Evolutionary conservation across 768 basidiomycete species (phyloP).

Genomic region (Lactarius evosmus): DNA sequence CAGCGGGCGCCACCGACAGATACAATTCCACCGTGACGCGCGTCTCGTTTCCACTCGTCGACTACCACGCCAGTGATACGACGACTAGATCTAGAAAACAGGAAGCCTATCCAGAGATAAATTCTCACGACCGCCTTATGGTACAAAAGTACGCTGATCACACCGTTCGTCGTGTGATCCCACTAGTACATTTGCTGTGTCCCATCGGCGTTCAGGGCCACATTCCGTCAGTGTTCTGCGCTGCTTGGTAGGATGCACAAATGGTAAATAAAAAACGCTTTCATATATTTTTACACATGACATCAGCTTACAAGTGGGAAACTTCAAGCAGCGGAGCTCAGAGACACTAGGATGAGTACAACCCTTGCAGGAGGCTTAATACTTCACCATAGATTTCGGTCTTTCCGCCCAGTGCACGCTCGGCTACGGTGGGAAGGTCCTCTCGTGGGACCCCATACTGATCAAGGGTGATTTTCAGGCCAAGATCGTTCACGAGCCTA

Average conservation of each 20-base stretch:
- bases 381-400: constrained; percentile 43
- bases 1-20: too few relatives aligned
- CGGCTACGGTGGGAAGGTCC: constrained; percentile 54
- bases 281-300: neutral
- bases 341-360: constrained; percentile 36
- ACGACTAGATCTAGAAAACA: too few relatives aligned
- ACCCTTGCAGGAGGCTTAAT: constrained; percentile 46
- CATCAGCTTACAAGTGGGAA: neutral
- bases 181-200: neutral
- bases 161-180: neutral
- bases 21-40: too few relatives aligned
- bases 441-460: constrained; percentile 62
- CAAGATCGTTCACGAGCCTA: constrained; percentile 60
- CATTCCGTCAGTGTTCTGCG: neutral
- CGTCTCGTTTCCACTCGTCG: too few relatives aligned
- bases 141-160: too few relatives aligned
- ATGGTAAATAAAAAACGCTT: neutral
- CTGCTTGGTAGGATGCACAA: neutral
- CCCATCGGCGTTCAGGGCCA: neutral
- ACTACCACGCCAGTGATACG: too few relatives aligned
- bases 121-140: too few relatives aligned
- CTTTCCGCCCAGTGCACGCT: constrained; percentile 43
- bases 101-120: too few relatives aligned
- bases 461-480: constrained; percentile 52
- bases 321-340: neutral